These are phyloP conservation scores for Talaromyces sp. DNA, from an alignment of 2,329 filamentous ascomycete genomes.

Conservation along the genomic window DNA sequence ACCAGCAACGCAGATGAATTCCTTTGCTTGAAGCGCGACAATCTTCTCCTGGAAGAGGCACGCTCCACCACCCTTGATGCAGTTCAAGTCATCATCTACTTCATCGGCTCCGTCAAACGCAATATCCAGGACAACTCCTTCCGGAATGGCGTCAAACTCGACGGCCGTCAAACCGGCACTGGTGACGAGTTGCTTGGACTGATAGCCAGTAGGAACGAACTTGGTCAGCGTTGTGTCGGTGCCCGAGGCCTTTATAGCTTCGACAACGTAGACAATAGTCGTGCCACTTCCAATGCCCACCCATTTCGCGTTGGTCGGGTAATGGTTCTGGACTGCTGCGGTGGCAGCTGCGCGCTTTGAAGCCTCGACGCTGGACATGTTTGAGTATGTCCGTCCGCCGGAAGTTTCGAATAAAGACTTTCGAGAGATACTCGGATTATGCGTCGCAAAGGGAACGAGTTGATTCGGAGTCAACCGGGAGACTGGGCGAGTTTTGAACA, in stretches of 20 bases:
- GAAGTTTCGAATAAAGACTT: not conserved
- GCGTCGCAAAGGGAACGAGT: too few species aligned
- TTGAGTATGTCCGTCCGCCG: slow-evolving; percentile 10
- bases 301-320: slow-evolving; percentile 51
- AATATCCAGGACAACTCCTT: slow-evolving; percentile 66
- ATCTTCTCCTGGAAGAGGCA: slow-evolving; percentile 98
- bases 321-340: slow-evolving; percentile 56
- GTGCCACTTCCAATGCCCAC: slow-evolving; percentile 62
- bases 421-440: not conserved
- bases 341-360: slow-evolving; percentile 57
- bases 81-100: slow-evolving; percentile 89
- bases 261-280: slow-evolving; percentile 63
- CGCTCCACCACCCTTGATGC: slow-evolving; percentile 97
- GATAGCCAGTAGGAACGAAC: slow-evolving; percentile 89
- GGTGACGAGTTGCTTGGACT: slow-evolving; percentile 81
- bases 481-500: not conserved
- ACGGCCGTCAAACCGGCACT: slow-evolving; percentile 70
- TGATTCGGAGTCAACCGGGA: not conserved
- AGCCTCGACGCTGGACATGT: slow-evolving; percentile 45
- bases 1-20: slow-evolving; percentile 85
- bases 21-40: slow-evolving; percentile 75
- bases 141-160: slow-evolving; percentile 68
- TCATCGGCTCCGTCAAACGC: slow-evolving; percentile 97
- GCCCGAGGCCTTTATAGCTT: slow-evolving; percentile 53
- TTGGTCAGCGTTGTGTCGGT: slow-evolving; percentile 55